Base-by-base conservation (phyloP, 2,329 filamentous ascomycete genomes). In the Sporothrix dimorphospora region DNA sequence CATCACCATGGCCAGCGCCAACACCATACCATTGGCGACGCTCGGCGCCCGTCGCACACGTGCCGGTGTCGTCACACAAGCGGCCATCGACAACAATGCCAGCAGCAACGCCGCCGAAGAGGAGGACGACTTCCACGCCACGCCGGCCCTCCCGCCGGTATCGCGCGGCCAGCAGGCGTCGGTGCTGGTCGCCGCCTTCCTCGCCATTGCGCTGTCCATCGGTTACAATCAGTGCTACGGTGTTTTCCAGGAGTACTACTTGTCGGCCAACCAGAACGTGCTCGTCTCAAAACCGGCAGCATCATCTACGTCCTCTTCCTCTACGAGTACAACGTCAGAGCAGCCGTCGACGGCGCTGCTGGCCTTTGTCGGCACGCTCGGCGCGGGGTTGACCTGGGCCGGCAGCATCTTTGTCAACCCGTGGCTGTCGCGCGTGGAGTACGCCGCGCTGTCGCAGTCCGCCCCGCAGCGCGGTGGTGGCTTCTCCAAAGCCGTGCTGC, bases 221-320 rank as follows among this genome's bases (percentile, higher is more conserved):
- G 84, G 84, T 12, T 81, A 85, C 71, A 86, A 86, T 74, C 84
- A 85, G 72, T 81, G 80, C 45, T 86, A 82, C 73, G 84, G 84
- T 11, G 83, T 86, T 11, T 86, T 86, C 70, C 84, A 85, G 74
- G 79, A 82, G 65, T 85, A 83, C 75, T 86, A 86, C 74, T 81
- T 83, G 65, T 84, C 83, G 4, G 69, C 79, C 0, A 74, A 73
- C 42, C 81, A 84, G 73, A 78, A 81, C 8, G 76, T 85, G n/a
- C 78, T 85, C 16, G 77, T 7, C 73, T 77, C 1, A 78, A 81
- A 57, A 6, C 7, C 45, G 27, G 7, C 63, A 14, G n/a, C 34
- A n/a, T 34, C 63, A 2, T 34, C 63, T 21, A 30, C 63, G 7
- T 14, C 51, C 9, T 14, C 69, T 30, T 55, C 21, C n/a, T 67